These are phyloP conservation scores for Hydnomerulius pinastri DNA, from an alignment of 768 basidiomycete genomes.

Conservation along the genomic window DNA sequence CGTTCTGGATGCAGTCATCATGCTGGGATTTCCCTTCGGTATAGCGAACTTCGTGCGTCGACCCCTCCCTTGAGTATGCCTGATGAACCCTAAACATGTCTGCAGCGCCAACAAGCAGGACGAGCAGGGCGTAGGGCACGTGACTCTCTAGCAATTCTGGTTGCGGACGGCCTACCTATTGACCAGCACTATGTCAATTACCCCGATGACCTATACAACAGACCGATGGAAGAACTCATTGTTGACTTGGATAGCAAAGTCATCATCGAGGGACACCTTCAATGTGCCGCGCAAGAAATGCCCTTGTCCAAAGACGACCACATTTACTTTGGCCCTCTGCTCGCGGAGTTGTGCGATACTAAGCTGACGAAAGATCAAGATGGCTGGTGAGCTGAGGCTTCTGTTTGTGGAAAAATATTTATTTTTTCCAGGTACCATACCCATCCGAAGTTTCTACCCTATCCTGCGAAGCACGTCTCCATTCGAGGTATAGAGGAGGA, in stretches of 20 bases:
- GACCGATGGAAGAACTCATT: slow-evolving; percentile 59
- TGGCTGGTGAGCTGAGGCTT: slow-evolving; percentile 60
- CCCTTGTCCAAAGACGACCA: slow-evolving; percentile 68
- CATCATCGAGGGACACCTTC: slow-evolving; percentile 81
- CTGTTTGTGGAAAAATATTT: background rate
- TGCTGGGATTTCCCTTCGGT: slow-evolving; percentile 81
- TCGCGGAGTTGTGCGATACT: slow-evolving; percentile 59
- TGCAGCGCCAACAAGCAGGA: slow-evolving; percentile 85
- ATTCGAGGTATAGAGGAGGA: slow-evolving; percentile 81
- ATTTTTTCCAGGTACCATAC: slow-evolving; percentile 72
- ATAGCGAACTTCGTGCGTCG: slow-evolving; percentile 76
- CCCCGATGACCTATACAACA: slow-evolving; percentile 70
- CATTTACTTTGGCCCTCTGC: slow-evolving; percentile 68
- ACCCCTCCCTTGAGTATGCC: background rate
- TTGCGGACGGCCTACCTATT: slow-evolving; percentile 67
- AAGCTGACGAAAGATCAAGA: slow-evolving; percentile 69
- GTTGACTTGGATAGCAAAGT: slow-evolving; percentile 75
- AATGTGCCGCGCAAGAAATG: slow-evolving; percentile 88
- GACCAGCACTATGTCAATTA: slow-evolving; percentile 75
- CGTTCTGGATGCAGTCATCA: slow-evolving; percentile 84
- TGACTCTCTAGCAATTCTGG: slow-evolving; percentile 75
- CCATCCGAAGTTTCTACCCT: slow-evolving; percentile 76
- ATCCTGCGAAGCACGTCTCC: slow-evolving; percentile 69
- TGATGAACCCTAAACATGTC: background rate
- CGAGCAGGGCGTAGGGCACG: slow-evolving; percentile 80